Evolutionary conservation across 495 filamentous ascomycete genomes (phyloP), one percentile per base, ranked within the genome.

Genomic region (Cenococcum geophilum): DNA sequence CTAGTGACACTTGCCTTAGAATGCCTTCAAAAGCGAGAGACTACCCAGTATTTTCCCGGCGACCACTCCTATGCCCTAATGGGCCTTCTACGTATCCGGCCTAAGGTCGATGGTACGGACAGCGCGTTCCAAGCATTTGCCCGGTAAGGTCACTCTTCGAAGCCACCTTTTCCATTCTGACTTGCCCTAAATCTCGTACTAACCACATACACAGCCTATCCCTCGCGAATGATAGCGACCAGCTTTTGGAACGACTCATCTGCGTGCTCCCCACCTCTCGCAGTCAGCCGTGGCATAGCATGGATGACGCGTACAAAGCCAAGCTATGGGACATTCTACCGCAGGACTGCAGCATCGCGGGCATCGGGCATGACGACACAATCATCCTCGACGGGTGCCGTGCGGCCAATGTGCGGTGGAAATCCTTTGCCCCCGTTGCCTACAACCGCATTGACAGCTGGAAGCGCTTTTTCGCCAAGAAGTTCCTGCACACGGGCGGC

Each of bases 271-370:
- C 74, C 0, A 58, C 66, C 21, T 36, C 18, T 22, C 63, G 58
- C 5, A 52, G 56, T 53, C 59, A 68, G 43, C 58, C 55, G 8
- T 76, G 74, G 72, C 55, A 67, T 18, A 57, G 57, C 43, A 65
- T 73, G 47, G 57, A 73, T 27, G 76, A 78, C 57, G 61, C 64
- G 4, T 77, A 34, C 36, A 18, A 53, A 32, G 60, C 62, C 10
- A 66, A 69, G 12, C 73, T 79, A 10, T 80, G 76, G 78, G 76
- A 80, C 58, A 76, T 80, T 51, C 63, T 73, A 25, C 78, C 78
- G 12, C n/a, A n/a, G n/a, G 40, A 22, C 0, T 70, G 62, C 55
- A 74, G 76, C 58, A 61, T 78, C 37, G 64, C 73, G 18, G 76
- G 74, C 10, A 65, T 78, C n/a, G 72, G 70, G 35, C 51, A 71